Conservation (phyloP, 305 asterid species). For the Fraxinus sp. region DNA sequence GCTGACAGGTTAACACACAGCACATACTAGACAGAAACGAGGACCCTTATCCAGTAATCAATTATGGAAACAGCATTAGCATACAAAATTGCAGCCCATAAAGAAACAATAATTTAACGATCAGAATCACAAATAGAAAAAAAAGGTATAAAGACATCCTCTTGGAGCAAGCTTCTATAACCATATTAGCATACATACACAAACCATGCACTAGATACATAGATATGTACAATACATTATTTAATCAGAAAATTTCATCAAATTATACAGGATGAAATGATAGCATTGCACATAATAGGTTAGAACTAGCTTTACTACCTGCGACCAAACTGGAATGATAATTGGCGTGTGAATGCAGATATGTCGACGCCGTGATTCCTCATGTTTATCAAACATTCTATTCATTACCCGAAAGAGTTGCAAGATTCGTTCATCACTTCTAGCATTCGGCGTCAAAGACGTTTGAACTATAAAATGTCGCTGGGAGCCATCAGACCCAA, state of each 20-base stretch:
- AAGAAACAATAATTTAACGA: neutral
- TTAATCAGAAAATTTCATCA: neutral
- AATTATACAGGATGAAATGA: neutral
- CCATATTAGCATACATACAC: neutral
- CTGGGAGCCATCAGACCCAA: conserved; percentile 99
- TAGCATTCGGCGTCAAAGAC: conserved; percentile 98
- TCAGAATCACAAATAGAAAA: neutral
- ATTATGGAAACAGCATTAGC: neutral
- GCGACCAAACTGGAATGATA: conserved; percentile 99
- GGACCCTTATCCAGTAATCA: neutral
- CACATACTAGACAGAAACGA: neutral
- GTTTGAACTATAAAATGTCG: conserved; percentile 99
- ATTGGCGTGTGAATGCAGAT: conserved; percentile 94
- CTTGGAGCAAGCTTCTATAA: neutral
- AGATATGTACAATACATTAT: neutral
- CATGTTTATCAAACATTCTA: conserved; percentile 96
- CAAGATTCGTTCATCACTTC: conserved; percentile 98
- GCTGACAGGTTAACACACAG: neutral
- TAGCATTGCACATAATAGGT: neutral
- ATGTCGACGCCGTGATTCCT: conserved; percentile 97
- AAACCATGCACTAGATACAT: neutral
- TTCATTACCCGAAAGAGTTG: conserved; percentile 99
- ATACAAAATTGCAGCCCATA: neutral
- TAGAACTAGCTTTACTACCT: conserved; percentile 49
- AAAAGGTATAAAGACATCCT: neutral